Evolutionary conservation across 2,329 filamentous ascomycete genomes (phyloP), one percentile per base, ranked within the genome.

Genomic region (Canariomyces notabilis): DNA sequence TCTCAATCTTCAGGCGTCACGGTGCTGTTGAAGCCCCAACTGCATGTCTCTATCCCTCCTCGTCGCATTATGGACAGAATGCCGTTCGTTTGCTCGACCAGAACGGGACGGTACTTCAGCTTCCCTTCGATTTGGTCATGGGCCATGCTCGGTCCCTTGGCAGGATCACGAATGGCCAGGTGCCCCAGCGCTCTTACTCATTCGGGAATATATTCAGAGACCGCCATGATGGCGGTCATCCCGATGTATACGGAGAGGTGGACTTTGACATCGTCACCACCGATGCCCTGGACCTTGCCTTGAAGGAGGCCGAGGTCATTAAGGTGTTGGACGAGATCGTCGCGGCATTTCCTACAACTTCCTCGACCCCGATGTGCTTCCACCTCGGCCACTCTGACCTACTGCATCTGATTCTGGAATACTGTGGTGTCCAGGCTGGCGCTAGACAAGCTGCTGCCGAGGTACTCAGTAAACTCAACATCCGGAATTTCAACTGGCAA

Each of bases 181-280:
- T 80, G 1, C 68, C 88, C 5, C 80, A 87, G 55, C 86, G 88
- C 54, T 87, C 87, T 0, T 95, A 89, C 64, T 82, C 87, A 0
- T 96, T 98, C 63, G 90, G 89, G 6, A 84, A 77, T 26, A 89
- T 97, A 1, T 97, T 89, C 61, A 80, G 93, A 33, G 87, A 94
- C 53, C 82, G 79, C 37, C 74, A 82, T 39, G 83, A 82, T 45
- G 89, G 88, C 6, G 87, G 88, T 2, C 87, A 95, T 56, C 93
- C 93, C 6, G 77, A 78, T 46, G 85, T 84, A 59, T 85, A 88
- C 62, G 85, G 87, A 8, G 93, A 97, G 62, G 90, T 94, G 2
- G 90, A 97, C 63, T 98, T 97, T 63, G 93, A 98, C 66, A 89
- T 98, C 49, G 78, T 95, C n/a, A 91, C 89, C 1, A 78, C 80